Conservation (phyloP, 768 basidiomycete genomes). For the Cystofilobasidium macerans region DNA sequence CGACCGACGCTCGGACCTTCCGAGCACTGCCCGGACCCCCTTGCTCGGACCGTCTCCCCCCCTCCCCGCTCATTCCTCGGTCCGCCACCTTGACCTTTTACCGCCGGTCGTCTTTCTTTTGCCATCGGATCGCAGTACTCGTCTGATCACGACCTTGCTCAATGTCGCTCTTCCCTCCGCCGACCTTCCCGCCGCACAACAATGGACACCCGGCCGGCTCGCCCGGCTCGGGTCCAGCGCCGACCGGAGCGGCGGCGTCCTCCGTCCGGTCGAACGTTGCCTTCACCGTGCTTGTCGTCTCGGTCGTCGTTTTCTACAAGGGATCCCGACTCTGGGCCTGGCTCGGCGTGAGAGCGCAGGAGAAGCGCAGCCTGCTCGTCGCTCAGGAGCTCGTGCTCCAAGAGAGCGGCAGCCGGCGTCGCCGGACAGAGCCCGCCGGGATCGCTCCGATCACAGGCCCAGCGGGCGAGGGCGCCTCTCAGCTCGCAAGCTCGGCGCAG, state of each 20-base stretch:
- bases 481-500: too few relatives aligned
- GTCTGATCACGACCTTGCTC: too few relatives aligned
- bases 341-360: background rate
- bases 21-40: too few relatives aligned
- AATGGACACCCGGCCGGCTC: background rate
- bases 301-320: background rate
- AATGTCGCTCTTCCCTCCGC: background rate
- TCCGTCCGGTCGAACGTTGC: background rate
- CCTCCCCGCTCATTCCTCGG: too few relatives aligned
- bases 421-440: background rate
- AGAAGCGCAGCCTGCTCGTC: background rate
- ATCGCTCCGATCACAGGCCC: background rate
- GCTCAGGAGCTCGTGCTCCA: conserved; percentile 3
- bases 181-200: background rate
- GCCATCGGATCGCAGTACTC: too few relatives aligned
- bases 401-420: too few relatives aligned
- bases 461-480: too few relatives aligned
- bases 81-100: too few relatives aligned
- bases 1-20: too few relatives aligned
- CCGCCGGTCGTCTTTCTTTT: too few relatives aligned
- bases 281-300: background rate
- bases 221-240: too few relatives aligned
- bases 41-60: too few relatives aligned
- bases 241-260: background rate
- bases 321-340: background rate